Evolutionary conservation across 2,329 filamentous ascomycete species (phyloP).

Genomic region (Purpureocillium takamizusanense): DNA sequence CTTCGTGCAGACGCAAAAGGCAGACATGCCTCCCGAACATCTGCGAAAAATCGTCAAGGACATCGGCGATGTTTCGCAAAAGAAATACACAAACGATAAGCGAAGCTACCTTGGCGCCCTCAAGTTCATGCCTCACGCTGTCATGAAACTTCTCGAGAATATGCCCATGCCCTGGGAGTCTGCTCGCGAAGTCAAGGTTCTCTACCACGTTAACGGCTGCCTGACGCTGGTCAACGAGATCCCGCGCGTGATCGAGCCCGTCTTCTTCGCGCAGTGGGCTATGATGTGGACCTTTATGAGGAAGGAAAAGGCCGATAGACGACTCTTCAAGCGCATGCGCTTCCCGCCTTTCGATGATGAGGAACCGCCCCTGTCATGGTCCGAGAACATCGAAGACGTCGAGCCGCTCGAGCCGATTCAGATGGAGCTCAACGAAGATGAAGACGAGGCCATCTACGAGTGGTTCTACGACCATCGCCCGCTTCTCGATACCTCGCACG

Average conservation of each 20-base stretch:
- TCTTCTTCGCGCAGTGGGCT: slow-evolving; percentile 98
- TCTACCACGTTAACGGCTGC: slow-evolving; percentile 97
- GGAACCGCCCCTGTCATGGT: slow-evolving; percentile 94
- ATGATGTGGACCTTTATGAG: slow-evolving; percentile 99
- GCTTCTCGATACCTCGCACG: slow-evolving; percentile 81
- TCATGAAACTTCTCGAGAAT: slow-evolving; percentile 93
- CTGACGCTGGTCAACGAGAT: slow-evolving; percentile 94
- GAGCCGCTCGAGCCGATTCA: slow-evolving; percentile 96
- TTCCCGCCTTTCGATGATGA: slow-evolving; percentile 98
- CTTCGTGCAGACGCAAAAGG: slow-evolving; percentile 96
- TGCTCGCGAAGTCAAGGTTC: slow-evolving; percentile 87
- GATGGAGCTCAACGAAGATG: slow-evolving; percentile 92
- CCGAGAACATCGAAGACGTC: slow-evolving; percentile 97
- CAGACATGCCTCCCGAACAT: slow-evolving; percentile 97
- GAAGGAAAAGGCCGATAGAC: slow-evolving; percentile 89
- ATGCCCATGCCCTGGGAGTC: slow-evolving; percentile 99
- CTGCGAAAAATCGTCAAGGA: slow-evolving; percentile 96
- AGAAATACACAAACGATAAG: slow-evolving; percentile 98
- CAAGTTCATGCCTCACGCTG: slow-evolving; percentile 99
- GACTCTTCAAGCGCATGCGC: slow-evolving; percentile 97
- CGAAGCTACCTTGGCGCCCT: slow-evolving; percentile 92
- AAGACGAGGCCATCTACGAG: slow-evolving; percentile 84
- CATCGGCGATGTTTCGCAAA: slow-evolving; percentile 98
- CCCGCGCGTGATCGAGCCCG: slow-evolving; percentile 91
- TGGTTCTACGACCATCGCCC: slow-evolving; percentile 98